A percentile compares a stretch with the other conserved stretches of the same genome.
Evolutionary conservation across 106 monocot genomes (phyloP).

Genomic region (Dendrobium nobile): DNA sequence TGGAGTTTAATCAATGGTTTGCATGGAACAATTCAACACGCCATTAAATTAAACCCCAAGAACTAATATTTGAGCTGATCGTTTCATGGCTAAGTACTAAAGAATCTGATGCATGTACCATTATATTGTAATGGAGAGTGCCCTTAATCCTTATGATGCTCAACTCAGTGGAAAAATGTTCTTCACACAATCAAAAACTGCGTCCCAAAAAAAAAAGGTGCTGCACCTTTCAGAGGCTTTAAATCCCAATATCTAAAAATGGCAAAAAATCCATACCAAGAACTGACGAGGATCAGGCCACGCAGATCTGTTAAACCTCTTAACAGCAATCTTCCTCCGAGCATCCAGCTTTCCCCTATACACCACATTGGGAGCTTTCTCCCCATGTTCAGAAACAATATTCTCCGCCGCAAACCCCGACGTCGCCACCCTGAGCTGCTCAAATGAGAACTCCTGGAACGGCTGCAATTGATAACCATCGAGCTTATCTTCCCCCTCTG

Average conservation of each 20-base stretch:
- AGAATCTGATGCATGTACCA: neutral
- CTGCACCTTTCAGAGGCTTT: neutral
- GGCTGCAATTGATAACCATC: conserved; percentile 46
- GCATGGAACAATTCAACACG: neutral
- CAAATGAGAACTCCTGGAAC: conserved; percentile 82
- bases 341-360: conserved; percentile 92
- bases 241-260: conserved; percentile 5
- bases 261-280: conserved; percentile 41
- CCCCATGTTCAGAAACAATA: conserved; percentile 92
- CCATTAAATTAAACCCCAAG: neutral
- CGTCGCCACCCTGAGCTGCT: conserved; percentile 84
- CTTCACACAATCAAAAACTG: neutral
- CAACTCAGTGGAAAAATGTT: neutral
- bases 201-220: neutral
- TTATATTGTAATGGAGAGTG: neutral
- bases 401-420: conserved; percentile 77
- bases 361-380: conserved; percentile 93
- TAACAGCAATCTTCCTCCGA: conserved; percentile 73
- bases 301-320: conserved; percentile 81
- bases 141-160: neutral
- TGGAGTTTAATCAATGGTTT: neutral
- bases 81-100: neutral
- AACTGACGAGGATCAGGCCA: conserved; percentile 96
- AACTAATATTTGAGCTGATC: neutral
- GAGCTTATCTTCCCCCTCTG: conserved; percentile 44